Evolutionary conservation across 441 rosid genomes (phyloP).

Genomic region (Arabidopsis lyrata): DNA sequence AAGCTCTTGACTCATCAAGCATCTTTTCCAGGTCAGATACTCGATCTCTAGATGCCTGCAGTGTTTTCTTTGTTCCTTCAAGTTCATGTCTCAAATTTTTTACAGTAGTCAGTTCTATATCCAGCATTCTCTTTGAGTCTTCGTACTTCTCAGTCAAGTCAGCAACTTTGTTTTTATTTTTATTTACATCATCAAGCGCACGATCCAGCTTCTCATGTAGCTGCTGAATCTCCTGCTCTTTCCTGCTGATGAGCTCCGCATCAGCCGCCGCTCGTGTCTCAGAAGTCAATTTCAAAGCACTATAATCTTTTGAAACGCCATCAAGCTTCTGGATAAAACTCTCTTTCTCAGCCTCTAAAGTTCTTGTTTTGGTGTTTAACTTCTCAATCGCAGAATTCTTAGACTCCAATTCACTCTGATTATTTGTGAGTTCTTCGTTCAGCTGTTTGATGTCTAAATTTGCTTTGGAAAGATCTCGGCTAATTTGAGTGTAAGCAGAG

Average conservation of each 20-base stretch:
- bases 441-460: slow-evolving; percentile 53
- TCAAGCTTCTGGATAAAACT: slow-evolving; percentile 55
- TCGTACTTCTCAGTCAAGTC: slow-evolving; percentile 64
- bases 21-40: slow-evolving; percentile 61
- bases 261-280: slow-evolving; percentile 61
- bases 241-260: slow-evolving; percentile 59
- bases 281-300: slow-evolving; percentile 64
- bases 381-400: slow-evolving; percentile 61
- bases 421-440: slow-evolving; percentile 54
- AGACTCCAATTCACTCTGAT: slow-evolving; percentile 53
- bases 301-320: slow-evolving; percentile 55
- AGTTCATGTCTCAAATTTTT: slow-evolving; percentile 67
- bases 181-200: slow-evolving; percentile 50
- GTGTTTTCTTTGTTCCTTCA: slow-evolving; percentile 54
- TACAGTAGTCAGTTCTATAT: slow-evolving; percentile 51
- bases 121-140: slow-evolving; percentile 58
- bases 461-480: slow-evolving; percentile 62
- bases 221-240: slow-evolving; percentile 57
- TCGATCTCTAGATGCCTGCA: slow-evolving; percentile 58
- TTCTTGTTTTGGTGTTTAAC: slow-evolving; percentile 57
- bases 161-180: slow-evolving; percentile 50
- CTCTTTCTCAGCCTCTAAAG: slow-evolving; percentile 62
- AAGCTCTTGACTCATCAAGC: slow-evolving; percentile 58
- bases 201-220: slow-evolving; percentile 61
- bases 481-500: slow-evolving; percentile 51